Conservation (phyloP, 2,329 filamentous ascomycete species). For the Colletotrichum tanaceti region DNA sequence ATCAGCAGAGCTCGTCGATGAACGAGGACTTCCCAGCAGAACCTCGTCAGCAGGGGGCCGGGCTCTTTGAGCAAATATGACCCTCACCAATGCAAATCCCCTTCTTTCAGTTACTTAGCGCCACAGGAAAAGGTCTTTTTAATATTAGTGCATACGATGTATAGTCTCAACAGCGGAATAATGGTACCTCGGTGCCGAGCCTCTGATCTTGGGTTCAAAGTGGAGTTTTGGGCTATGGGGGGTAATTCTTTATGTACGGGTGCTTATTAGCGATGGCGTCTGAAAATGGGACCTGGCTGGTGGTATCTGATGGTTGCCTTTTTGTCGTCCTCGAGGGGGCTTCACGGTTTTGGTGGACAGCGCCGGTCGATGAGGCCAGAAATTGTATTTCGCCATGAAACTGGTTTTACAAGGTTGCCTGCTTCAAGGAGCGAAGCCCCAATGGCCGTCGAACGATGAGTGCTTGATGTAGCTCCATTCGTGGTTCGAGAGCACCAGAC, state of each 20-base stretch:
- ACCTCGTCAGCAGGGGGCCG: slow-evolving; percentile 32
- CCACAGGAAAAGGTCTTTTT: background rate
- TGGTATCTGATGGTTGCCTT: slow-evolving; percentile 27
- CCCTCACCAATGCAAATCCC: background rate
- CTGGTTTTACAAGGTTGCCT: slow-evolving; percentile 4
- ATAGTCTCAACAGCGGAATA: slow-evolving; percentile 17
- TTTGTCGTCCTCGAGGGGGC: background rate
- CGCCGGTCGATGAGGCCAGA: background rate
- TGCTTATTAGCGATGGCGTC: slow-evolving; percentile 38
- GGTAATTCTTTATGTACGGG: slow-evolving; percentile 3
- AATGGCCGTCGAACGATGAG: background rate
- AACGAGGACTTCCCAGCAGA: slow-evolving; percentile 38
- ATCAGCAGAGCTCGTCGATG: slow-evolving; percentile 68
- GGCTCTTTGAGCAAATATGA: slow-evolving; percentile 5
- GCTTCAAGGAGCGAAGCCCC: slow-evolving; percentile 7
- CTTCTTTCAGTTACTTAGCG: background rate
- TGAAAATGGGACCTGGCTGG: slow-evolving; percentile 34
- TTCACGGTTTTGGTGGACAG: background rate
- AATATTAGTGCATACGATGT: slow-evolving; percentile 25
- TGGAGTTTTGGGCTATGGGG: slow-evolving; percentile 27
- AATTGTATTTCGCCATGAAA: slow-evolving; percentile 24
- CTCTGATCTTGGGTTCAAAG: slow-evolving; percentile 12
- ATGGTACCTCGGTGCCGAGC: background rate
- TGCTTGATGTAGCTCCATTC: background rate
- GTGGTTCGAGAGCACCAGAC: background rate